Conservation (phyloP, 78 protist genomes). For the Monosiga brevicollis region DNA sequence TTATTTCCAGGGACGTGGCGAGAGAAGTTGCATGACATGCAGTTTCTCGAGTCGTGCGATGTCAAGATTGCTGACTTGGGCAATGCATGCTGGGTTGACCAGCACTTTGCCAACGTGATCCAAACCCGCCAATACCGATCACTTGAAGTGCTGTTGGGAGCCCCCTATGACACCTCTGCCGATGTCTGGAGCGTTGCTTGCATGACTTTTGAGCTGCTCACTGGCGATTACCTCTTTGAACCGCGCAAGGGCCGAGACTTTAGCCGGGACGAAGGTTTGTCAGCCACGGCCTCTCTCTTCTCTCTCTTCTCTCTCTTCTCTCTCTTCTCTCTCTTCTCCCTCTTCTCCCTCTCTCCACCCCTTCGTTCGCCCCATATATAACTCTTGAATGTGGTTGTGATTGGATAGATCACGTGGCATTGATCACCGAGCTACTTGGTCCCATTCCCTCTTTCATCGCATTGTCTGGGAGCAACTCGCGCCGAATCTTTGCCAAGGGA, state of each 20-base stretch:
- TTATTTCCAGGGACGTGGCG: not conserved
- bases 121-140: constrained; percentile 95
- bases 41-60: not conserved
- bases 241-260: constrained; percentile 59
- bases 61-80: constrained; percentile 86
- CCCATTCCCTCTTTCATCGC: constrained; percentile 38
- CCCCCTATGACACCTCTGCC: constrained; percentile 47
- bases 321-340: not conserved
- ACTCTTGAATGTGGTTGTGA: no score
- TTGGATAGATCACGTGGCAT: constrained; percentile 62
- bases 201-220: constrained; percentile 72
- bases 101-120: constrained; percentile 82
- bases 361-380: constrained; percentile 22
- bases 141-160: constrained; percentile 88
- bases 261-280: constrained; percentile 57
- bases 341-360: not conserved
- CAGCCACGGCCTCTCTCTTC: not conserved
- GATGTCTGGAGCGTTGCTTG: constrained; percentile 71
- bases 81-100: constrained; percentile 89
- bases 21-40: not conserved
- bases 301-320: not conserved
- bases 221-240: constrained; percentile 91
- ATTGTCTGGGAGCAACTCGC: constrained; percentile 21
- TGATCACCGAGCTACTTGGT: constrained; percentile 74
- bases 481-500: constrained; percentile 39